A percentile compares a stretch with the other conserved stretches of the same genome.
phyloP scores from a whole-genome alignment of 805 yeast genomes.

The Komagataella populi region DNA sequence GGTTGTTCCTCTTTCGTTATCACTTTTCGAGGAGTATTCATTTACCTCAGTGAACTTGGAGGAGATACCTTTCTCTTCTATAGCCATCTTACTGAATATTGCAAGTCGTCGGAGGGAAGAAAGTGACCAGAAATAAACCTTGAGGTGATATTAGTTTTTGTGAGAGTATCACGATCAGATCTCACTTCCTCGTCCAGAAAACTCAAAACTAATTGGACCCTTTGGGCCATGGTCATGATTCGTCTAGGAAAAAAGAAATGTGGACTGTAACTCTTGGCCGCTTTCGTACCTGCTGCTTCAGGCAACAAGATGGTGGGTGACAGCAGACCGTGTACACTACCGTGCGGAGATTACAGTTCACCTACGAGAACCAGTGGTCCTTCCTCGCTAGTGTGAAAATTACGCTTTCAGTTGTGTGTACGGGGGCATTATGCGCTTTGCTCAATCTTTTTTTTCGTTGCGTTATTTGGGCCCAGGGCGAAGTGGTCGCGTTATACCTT shows the following conservation, averaged over 20 bases:
- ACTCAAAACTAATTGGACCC: background rate
- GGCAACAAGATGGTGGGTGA: background rate
- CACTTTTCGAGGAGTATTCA: background rate
- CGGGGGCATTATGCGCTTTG: too few relatives aligned
- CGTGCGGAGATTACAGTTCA: background rate
- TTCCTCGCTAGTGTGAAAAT: too few relatives aligned
- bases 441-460: too few relatives aligned
- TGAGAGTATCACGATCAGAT: too few relatives aligned
- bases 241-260: background rate
- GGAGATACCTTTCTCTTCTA: background rate
- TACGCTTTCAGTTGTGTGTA: too few relatives aligned
- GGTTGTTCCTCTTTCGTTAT: background rate
- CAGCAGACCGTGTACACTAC: background rate
- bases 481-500: too few relatives aligned
- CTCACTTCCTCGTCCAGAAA: background rate
- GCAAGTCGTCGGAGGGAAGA: background rate
- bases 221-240: background rate
- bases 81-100: background rate
- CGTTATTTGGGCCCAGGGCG: too few relatives aligned
- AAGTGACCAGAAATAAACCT: background rate
- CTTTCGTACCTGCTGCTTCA: background rate
- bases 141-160: too few relatives aligned
- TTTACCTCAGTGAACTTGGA: background rate
- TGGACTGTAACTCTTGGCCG: background rate
- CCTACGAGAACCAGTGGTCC: too few relatives aligned